These are phyloP conservation scores for Hawksworthiomyces lignivorus DNA, from an alignment of 2,329 filamentous ascomycete species.

Conservation along the genomic window DNA sequence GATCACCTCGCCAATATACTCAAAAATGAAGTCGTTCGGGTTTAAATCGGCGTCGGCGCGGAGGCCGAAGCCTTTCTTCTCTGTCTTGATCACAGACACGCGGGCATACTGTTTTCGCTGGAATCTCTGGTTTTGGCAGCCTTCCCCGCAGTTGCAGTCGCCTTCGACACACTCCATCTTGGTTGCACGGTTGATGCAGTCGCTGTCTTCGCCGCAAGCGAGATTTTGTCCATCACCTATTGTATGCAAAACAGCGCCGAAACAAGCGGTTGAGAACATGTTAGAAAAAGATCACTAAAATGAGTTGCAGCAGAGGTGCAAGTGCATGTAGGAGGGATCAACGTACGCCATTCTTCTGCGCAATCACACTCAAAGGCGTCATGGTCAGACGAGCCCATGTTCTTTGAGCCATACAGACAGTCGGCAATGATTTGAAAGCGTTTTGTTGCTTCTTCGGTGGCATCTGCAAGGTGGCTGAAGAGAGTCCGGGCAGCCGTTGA, in stretches of 20 bases:
- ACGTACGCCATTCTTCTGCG: slow-evolving; percentile 87
- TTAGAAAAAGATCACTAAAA: slow-evolving; percentile 5
- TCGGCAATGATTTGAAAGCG: slow-evolving; percentile 75
- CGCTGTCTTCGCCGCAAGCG: slow-evolving; percentile 91
- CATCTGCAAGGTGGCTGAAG: slow-evolving; percentile 69
- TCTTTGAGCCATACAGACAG: slow-evolving; percentile 87
- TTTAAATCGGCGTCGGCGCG: slow-evolving; percentile 71
- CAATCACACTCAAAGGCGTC: slow-evolving; percentile 93
- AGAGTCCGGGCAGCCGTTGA: slow-evolving; percentile 33
- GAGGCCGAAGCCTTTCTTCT: slow-evolving; percentile 94
- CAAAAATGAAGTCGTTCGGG: slow-evolving; percentile 87
- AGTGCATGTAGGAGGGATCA: neutral
- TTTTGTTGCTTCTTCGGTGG: slow-evolving; percentile 64
- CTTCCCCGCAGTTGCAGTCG: slow-evolving; percentile 78
- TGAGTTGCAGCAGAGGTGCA: slow-evolving; percentile 13
- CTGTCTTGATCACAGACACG: slow-evolving; percentile 93
- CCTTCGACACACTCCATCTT: slow-evolving; percentile 89
- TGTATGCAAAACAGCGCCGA: neutral
- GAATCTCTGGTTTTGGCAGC: slow-evolving; percentile 92
- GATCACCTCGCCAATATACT: slow-evolving; percentile 98
- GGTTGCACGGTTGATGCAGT: slow-evolving; percentile 96
- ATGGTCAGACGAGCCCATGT: slow-evolving; percentile 84
- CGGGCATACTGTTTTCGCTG: slow-evolving; percentile 82
- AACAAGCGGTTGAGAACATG: slow-evolving; percentile 10
- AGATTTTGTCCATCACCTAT: slow-evolving; percentile 61